Base-by-base conservation (phyloP, 495 filamentous ascomycete genomes). In the Durotheca rogersii region DNA sequence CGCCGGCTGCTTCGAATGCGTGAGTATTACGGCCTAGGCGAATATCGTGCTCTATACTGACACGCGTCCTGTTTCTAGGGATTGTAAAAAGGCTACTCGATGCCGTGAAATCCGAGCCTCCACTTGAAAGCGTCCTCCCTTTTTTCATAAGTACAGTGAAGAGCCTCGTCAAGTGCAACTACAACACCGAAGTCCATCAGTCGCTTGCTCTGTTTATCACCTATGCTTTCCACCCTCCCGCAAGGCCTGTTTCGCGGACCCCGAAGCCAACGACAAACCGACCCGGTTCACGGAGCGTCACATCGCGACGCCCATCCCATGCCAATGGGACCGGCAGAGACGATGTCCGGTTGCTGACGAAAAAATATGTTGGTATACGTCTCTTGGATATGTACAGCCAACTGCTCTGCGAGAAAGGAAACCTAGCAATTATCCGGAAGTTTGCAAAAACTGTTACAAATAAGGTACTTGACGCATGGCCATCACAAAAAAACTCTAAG, bases 391-490 rank as follows among this genome's bases (percentile, higher is more conserved):
- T 96, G 72, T 94, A 94, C 59, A 74, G 86, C n/a, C 74, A 86
- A 23, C 68, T 95, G 2, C 73, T 97, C n/a, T 95, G 89, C 57
- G 81, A 87, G 41, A 80, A 82, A 54, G 73, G 74, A 30, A 87
- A 85, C 51, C 66, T 72, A 10, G 68, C 62, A n/a, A 84, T 84
- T 27, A 82, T 96, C 41, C 81, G 81, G 60, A 92, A 88, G 58
- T 98, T 98, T 71, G 89, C 92, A 11, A 89, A 85, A 70, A 93
- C 90, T 1, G 92, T 97, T 2, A 96, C 94, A 19, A 95, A 92
- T 55, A 97, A 95, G 82, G 90, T 93, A 75, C 61, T 80, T 72
- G 44, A 49, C 39, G 41, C 56, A 30, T 23, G 41, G 47, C 45
- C 53, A 43, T 56, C 40, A 41, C 40, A 29, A 45, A 27, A 51